Evolutionary conservation across 345 rosid species (phyloP).

Genomic region (Litchi chinensis): DNA sequence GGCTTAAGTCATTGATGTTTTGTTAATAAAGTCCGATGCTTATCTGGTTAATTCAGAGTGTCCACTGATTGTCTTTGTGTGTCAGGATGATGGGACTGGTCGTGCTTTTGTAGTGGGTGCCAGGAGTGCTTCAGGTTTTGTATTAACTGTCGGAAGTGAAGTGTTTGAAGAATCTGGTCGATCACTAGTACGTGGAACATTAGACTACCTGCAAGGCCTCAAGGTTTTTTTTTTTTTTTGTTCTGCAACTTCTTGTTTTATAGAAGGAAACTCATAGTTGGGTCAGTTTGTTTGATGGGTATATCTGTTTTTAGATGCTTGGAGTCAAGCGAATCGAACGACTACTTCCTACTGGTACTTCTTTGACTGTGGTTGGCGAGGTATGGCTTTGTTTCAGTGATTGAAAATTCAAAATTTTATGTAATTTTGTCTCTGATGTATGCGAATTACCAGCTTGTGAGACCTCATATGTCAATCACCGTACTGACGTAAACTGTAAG

Average conservation of each 20-base stretch:
- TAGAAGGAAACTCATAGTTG: not conserved
- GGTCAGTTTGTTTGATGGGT: slow-evolving; percentile 25
- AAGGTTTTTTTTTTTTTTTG: slow-evolving; percentile 57
- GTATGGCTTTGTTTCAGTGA: slow-evolving; percentile 39
- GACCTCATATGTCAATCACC: not conserved
- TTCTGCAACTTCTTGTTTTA: slow-evolving; percentile 5
- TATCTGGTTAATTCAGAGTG: not conserved
- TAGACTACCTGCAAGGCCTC: slow-evolving; percentile 93
- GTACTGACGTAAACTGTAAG: not conserved
- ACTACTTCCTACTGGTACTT: slow-evolving; percentile 88
- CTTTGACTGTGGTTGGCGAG: slow-evolving; percentile 97
- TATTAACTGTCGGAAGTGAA: slow-evolving; percentile 68
- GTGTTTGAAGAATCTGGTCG: slow-evolving; percentile 94
- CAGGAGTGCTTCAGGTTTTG: slow-evolving; percentile 69
- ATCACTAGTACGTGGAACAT: slow-evolving; percentile 90
- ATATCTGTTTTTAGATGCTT: slow-evolving; percentile 71
- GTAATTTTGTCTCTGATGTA: not conserved
- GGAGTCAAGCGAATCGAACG: slow-evolving; percentile 94
- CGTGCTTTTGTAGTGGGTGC: slow-evolving; percentile 76
- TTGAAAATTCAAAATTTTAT: not conserved
- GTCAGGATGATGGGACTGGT: slow-evolving; percentile 83
- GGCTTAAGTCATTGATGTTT: slow-evolving; percentile 12
- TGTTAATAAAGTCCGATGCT: slow-evolving; percentile 3
- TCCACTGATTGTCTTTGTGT: slow-evolving; percentile 9
- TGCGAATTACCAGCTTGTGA: not conserved